These are phyloP conservation scores for Carex scoparia DNA, from an alignment of 176 grass and related monocot genomes.

Conservation along the genomic window DNA sequence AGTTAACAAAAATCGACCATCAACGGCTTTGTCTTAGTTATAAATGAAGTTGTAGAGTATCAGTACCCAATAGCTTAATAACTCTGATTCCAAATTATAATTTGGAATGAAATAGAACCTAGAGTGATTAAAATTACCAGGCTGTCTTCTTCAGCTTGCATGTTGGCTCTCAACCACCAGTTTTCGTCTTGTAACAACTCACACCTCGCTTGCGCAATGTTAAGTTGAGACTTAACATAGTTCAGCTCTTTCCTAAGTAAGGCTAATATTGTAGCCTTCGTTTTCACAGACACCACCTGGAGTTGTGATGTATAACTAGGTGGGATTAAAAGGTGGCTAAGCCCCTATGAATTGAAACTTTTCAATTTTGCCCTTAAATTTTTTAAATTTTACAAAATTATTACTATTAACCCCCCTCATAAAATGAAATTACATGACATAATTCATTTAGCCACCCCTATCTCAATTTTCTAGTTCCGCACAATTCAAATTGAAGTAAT, in stretches of 20 bases:
- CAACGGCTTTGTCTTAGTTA: neutral
- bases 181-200: conserved; percentile 8
- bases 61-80: neutral
- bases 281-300: neutral
- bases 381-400: no score
- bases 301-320: neutral
- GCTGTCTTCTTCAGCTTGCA: neutral
- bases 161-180: neutral
- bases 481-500: neutral
- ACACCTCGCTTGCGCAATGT: neutral
- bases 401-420: no score
- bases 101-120: neutral
- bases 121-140: neutral
- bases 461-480: no score
- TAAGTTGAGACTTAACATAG: conserved; percentile 9
- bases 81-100: neutral
- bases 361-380: no score
- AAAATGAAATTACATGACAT: no score
- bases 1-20: neutral
- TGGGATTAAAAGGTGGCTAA: no score
- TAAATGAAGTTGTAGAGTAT: neutral
- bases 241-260: neutral
- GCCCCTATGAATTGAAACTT: no score
- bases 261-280: neutral
- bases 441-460: no score